These are phyloP conservation scores for Nitzschia palea DNA, from an alignment of 108 stramenopile species.

Conservation along the genomic window DNA sequence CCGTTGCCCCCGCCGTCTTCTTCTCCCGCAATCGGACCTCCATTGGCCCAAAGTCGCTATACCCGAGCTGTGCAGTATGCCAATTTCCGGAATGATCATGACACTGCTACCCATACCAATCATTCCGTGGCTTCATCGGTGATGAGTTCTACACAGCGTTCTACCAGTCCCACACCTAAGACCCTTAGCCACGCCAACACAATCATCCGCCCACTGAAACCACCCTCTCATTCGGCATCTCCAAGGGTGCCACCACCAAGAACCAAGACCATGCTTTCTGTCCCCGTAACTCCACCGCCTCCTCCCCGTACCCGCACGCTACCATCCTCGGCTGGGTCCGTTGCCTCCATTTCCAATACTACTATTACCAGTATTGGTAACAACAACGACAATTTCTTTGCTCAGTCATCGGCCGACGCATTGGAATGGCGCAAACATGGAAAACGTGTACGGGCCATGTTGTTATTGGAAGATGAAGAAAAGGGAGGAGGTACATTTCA, in stretches of 20 bases:
- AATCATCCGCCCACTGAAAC: background rate
- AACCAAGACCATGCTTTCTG: background rate
- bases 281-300: background rate
- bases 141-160: too few relatives aligned
- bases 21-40: background rate
- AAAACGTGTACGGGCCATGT: constrained; percentile 33
- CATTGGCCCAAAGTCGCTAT: background rate
- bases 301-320: background rate
- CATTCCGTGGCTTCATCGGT: background rate
- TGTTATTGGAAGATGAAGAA: constrained; percentile 35
- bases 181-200: background rate
- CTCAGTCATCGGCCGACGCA: background rate
- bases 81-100: background rate
- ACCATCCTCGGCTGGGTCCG: background rate
- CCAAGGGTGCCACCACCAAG: background rate
- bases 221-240: background rate
- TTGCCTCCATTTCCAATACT: background rate
- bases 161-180: background rate
- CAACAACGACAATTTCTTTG: background rate
- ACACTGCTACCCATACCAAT: background rate
- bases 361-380: too few relatives aligned
- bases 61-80: background rate
- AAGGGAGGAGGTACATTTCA: constrained; percentile 33
- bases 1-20: background rate
- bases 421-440: constrained; percentile 44